A percentile compares a stretch with the other conserved stretches of the same genome.
Evolutionary conservation across 208 protist genomes (phyloP).

Genomic region (Phytomonas sp.): DNA sequence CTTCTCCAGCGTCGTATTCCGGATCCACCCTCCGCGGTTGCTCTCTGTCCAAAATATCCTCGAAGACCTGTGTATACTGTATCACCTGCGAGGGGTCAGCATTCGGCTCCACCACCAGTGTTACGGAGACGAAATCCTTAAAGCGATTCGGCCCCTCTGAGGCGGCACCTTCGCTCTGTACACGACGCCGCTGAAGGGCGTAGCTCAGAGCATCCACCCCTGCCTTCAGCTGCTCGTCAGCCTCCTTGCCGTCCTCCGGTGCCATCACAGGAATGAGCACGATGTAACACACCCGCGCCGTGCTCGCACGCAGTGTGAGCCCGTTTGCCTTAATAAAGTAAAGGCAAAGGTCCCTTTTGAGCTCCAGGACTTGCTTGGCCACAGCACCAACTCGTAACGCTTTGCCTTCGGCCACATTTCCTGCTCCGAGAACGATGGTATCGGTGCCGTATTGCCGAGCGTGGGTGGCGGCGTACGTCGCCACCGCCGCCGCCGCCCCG

Average conservation of each 20-base stretch:
- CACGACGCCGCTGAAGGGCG: neutral
- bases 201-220: neutral
- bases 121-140: neutral
- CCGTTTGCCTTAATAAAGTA: constrained; percentile 51
- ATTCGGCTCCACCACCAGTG: neutral
- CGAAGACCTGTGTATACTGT: neutral
- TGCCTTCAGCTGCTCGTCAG: neutral
- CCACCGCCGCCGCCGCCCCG: neutral
- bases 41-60: neutral
- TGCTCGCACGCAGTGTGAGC: constrained; percentile 25
- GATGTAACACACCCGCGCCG: constrained; percentile 21
- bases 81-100: neutral
- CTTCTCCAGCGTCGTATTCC: neutral
- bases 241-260: neutral
- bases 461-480: neutral
- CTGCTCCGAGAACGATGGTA: constrained; percentile 9
- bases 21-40: neutral
- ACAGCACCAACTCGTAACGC: constrained; percentile 27
- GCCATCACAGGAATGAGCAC: constrained; percentile 25
- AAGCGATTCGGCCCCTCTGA: neutral
- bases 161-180: neutral
- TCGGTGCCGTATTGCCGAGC: neutral
- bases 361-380: constrained; percentile 15
- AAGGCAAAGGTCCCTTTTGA: constrained; percentile 18
- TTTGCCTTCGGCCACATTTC: constrained; percentile 41